phyloP scores from a whole-genome alignment of 176 grass and related monocot genomes.

The Carex kokanica region DNA sequence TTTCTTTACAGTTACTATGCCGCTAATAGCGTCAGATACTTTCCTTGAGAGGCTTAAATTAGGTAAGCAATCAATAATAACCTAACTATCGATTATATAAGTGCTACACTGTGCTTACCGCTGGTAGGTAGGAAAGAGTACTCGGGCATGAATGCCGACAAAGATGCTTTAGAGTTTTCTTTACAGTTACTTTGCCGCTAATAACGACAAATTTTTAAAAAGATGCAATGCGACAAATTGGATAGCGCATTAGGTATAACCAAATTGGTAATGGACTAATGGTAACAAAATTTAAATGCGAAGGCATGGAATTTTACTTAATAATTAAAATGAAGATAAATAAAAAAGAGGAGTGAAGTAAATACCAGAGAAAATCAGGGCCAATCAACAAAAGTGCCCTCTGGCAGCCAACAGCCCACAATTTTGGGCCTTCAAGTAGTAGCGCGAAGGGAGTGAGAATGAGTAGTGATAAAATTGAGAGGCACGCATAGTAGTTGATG shows the following conservation, averaged over 20 bases:
- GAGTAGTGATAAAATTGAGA: conserved; percentile 73
- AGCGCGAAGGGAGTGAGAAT: conserved; percentile 80
- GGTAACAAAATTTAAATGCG: background rate
- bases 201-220: background rate
- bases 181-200: background rate
- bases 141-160: background rate
- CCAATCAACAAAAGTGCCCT: conserved; percentile 57
- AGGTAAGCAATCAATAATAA: background rate
- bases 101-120: background rate
- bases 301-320: background rate
- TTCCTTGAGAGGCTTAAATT: background rate
- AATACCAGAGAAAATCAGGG: conserved; percentile 81
- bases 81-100: background rate
- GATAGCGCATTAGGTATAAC: background rate
- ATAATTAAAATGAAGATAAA: background rate
- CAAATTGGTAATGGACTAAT: background rate
- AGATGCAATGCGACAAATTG: background rate
- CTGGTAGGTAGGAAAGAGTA: background rate
- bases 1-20: background rate
- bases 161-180: background rate
- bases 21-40: background rate
- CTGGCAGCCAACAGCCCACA: conserved; percentile 85
- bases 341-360: background rate
- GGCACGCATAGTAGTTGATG: conserved; percentile 96
- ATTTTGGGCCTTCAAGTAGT: conserved; percentile 74